Evolutionary conservation across 2,329 filamentous ascomycete genomes (phyloP), one percentile per base, ranked within the genome.

Genomic region (Xylaria hypoxylon): DNA sequence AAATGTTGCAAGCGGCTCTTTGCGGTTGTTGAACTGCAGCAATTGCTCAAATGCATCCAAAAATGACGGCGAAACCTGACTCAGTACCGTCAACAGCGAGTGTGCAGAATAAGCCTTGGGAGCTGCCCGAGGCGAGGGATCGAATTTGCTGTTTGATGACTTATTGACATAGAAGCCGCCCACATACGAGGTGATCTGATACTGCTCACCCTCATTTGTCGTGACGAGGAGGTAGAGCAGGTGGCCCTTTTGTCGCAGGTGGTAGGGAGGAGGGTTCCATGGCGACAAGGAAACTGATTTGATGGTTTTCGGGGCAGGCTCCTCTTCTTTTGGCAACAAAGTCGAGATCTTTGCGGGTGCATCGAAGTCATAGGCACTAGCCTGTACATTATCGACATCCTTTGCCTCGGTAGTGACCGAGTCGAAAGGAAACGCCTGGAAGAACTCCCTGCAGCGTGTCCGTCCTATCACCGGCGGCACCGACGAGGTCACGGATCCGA

Each of bases 121-220:
- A 17, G 90, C 86, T 40, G 89, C 85, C 70, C 92, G 89, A 6
- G 94, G 94, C 72, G 89, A 90, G 10, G 96, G 96, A 78, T 98
- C 96, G 75, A 99, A 99, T 81, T 96, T 97, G 81, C 87, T 88
- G 80, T 96, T 97, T 60, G 93, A 96, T 33, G 92, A 97, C 80
- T 94, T 97, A 86, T 97, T 99, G 76, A 98, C 92, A 79, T 91
- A 99, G 84, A 99, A 99, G 22, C 96, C 96, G 15, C 94, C 94
- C 57, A 97, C 92, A 75, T 97, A 93, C 15, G 93, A 89, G 10
- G 96, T 99, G 76, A 99, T 91, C 79, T 97, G 94, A 79, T 92
- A 90, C 79, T 97, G 93, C 81, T 99, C 96, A 69, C 94, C 94
- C 80, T 99, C 96, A 73, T 93, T 95, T 64, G 94, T 98, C 17